Conservation (phyloP, 352 stramenopile species). For the Pilasporangium apinafurcum region DNA sequence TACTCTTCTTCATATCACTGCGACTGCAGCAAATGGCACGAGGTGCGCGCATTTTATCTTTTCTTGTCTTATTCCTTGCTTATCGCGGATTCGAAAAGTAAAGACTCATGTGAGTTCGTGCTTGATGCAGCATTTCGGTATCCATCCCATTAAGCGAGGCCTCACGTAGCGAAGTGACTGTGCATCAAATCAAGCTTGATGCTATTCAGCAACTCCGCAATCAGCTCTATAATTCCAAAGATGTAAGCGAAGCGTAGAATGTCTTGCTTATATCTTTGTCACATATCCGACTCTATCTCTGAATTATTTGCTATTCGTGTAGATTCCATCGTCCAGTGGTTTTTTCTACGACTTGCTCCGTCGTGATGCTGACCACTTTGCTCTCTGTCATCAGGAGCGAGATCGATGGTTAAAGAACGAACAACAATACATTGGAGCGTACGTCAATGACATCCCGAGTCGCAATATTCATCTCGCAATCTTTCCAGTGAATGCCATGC, state of each 20-base stretch:
- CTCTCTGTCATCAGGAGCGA: slow-evolving; percentile 25
- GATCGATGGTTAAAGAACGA: slow-evolving; percentile 57
- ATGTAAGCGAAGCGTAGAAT: slow-evolving; percentile 5
- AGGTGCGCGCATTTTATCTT: slow-evolving; percentile 13
- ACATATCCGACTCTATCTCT: not conserved
- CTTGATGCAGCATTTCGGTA: slow-evolving; percentile 16
- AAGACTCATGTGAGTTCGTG: no score
- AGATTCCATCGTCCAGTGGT: not conserved
- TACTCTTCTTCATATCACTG: slow-evolving; percentile 25
- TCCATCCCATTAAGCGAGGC: slow-evolving; percentile 27
- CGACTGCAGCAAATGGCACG: slow-evolving; percentile 14
- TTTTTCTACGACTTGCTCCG: slow-evolving; percentile 17
- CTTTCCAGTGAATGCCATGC: slow-evolving; percentile 45
- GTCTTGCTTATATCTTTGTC: not conserved
- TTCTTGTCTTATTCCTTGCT: not conserved
- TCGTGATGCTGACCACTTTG: slow-evolving; percentile 38
- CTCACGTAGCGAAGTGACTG: slow-evolving; percentile 22
- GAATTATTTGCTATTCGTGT: not conserved
- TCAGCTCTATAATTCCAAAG: slow-evolving; percentile 10
- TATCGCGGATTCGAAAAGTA: not conserved
- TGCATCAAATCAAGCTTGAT: slow-evolving; percentile 56
- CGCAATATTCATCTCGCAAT: slow-evolving; percentile 23
- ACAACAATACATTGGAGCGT: slow-evolving; percentile 29
- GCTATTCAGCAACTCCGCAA: slow-evolving; percentile 43
- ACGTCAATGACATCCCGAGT: slow-evolving; percentile 21